Percentiles rank a stretch among this genome's conserved stretches.
Conservation (phyloP, 305 asterid species). For the Solanum aculeatissimum region DNA sequence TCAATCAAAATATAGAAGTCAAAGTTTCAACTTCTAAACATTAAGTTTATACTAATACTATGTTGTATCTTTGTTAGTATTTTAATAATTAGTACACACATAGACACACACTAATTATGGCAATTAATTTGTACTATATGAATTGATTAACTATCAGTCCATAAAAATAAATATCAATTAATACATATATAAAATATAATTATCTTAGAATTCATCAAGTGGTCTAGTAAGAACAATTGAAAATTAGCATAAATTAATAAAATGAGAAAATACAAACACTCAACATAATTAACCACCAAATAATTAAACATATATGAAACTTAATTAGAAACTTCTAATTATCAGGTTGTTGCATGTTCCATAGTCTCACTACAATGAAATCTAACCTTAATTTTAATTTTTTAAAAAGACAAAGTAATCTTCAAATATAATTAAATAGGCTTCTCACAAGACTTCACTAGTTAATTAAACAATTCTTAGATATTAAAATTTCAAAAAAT, state of each 20-base stretch:
- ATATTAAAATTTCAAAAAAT: background rate
- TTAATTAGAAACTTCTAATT: background rate
- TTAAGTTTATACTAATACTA: too few species aligned
- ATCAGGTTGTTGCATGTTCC: conserved; percentile 19
- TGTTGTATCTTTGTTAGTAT: too few species aligned
- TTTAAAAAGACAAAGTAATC: background rate
- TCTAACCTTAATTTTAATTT: conserved; percentile 23
- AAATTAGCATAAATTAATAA: background rate
- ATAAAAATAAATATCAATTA: too few species aligned
- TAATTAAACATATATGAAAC: background rate
- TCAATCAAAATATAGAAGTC: too few species aligned
- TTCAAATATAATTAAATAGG: background rate
- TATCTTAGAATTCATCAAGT: background rate
- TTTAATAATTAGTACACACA: too few species aligned
- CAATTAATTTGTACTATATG: too few species aligned
- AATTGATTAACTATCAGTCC: too few species aligned
- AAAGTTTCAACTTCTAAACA: too few species aligned
- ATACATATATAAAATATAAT: too few species aligned
- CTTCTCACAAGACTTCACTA: background rate
- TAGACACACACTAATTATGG: too few species aligned
- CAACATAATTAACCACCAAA: conserved; percentile 4
- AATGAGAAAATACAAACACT: background rate
- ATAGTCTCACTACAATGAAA: conserved; percentile 23
- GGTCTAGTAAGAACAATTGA: background rate
- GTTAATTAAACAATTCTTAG: background rate